Percentiles rank a stretch among this genome's conserved stretches.
Conservation (phyloP, 2,329 filamentous ascomycete genomes). For the Basipetospora chlamydospora region DNA sequence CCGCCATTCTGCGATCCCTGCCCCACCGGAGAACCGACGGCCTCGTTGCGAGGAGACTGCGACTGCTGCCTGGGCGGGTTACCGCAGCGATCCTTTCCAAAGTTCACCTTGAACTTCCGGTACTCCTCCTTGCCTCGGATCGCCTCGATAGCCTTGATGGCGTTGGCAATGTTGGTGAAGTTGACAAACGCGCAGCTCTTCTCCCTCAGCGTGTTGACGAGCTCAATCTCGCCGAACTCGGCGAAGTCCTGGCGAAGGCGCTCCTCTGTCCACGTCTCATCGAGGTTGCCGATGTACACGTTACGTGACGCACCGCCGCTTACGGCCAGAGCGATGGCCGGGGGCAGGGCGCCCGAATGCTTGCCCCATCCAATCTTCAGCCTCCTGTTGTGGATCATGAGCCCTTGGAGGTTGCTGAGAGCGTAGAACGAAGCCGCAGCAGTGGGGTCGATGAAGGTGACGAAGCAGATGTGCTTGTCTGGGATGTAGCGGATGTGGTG, state of each 20-base stretch:
- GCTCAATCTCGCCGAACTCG: conserved; percentile 93
- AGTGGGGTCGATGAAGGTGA: conserved; percentile 97
- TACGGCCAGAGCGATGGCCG: conserved; percentile 88
- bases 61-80: conserved; percentile 80
- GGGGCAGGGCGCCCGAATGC: conserved; percentile 89
- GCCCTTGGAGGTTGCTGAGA: conserved; percentile 86
- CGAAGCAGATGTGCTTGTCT: conserved; percentile 99
- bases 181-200: conserved; percentile 99
- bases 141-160: conserved; percentile 97
- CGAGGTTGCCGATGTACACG: conserved; percentile 93
- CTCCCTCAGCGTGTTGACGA: conserved; percentile 91
- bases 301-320: conserved; percentile 96
- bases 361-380: conserved; percentile 99
- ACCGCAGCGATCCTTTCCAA: conserved; percentile 95
- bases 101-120: conserved; percentile 98
- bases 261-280: conserved; percentile 95
- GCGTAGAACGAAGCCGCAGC: conserved; percentile 97
- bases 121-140: conserved; percentile 92
- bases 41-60: conserved; percentile 53
- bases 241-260: conserved; percentile 91
- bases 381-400: conserved; percentile 98
- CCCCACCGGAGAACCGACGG: conserved; percentile 38
- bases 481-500: conserved; percentile 99
- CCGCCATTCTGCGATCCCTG: conserved; percentile 47
- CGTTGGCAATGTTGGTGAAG: conserved; percentile 99